These are phyloP conservation scores for Oxyria digyna DNA, from an alignment of 148 eudicot species.

Conservation along the genomic window DNA sequence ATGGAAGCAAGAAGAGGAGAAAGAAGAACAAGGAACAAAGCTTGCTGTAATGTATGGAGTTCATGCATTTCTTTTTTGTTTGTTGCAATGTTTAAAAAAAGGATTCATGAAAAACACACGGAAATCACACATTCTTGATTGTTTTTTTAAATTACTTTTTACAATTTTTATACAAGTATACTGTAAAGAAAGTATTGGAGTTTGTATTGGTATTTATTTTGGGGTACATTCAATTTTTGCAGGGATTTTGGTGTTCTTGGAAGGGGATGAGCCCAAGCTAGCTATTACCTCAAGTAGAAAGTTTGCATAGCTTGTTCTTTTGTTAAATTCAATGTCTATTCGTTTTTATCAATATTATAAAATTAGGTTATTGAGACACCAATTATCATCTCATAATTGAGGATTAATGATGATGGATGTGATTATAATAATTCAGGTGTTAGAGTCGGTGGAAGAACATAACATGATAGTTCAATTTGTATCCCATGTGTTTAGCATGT, in stretches of 20 bases:
- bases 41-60: constrained; percentile 27
- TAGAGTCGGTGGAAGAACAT: background rate
- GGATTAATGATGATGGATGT: background rate
- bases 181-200: background rate
- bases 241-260: constrained; percentile 24
- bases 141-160: background rate
- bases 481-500: constrained; percentile 8
- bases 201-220: background rate
- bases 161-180: background rate
- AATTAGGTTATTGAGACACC: background rate
- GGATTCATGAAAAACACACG: constrained; percentile 15
- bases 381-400: background rate
- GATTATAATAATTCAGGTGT: background rate
- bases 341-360: background rate
- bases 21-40: background rate
- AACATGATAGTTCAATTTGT: background rate
- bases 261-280: constrained; percentile 11
- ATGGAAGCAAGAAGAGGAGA: constrained; percentile 22
- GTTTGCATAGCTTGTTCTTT: background rate
- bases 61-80: constrained; percentile 18
- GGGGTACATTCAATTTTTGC: constrained; percentile 4
- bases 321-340: background rate
- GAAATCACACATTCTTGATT: constrained; percentile 18
- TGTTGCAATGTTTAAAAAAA: constrained; percentile 18
- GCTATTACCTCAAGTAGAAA: background rate